Conservation (phyloP, 495 filamentous ascomycete genomes). For the Hypoxylon subgilvum region DNA sequence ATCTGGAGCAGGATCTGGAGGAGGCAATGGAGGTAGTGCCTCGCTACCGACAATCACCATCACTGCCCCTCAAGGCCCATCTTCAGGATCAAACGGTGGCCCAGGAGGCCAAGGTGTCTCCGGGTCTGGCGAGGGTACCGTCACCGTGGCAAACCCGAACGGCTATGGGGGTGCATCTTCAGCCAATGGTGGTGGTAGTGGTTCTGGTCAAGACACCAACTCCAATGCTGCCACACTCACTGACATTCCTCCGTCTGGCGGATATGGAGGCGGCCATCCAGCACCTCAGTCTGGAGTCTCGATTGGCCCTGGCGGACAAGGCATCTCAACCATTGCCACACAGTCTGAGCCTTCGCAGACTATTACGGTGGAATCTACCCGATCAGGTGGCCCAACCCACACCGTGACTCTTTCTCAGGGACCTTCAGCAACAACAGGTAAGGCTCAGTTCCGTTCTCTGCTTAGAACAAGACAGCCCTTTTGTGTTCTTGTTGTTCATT, state of each 20-base stretch:
- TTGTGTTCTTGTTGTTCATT: background rate
- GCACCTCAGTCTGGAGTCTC: constrained; percentile 23
- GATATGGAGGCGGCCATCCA: constrained; percentile 28
- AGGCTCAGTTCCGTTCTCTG: background rate
- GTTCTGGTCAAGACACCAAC: constrained; percentile 9
- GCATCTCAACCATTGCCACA: background rate
- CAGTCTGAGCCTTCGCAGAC: constrained; percentile 2
- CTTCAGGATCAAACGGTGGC: constrained; percentile 17
- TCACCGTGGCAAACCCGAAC: constrained; percentile 19
- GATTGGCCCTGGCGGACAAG: constrained; percentile 10
- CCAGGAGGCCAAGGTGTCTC: constrained; percentile 29
- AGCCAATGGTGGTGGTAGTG: constrained; percentile 6
- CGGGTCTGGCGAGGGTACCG: constrained; percentile 8
- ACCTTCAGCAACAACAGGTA: constrained; percentile 17
- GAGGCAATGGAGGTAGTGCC: constrained; percentile 14
- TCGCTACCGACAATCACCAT: constrained; percentile 23
- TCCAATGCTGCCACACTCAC: constrained; percentile 8
- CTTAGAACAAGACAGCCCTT: background rate
- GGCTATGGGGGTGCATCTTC: constrained; percentile 23
- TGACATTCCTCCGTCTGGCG: constrained; percentile 22
- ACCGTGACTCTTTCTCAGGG: constrained; percentile 22
- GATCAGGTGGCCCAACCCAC: constrained; percentile 14
- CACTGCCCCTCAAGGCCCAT: constrained; percentile 15
- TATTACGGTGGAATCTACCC: constrained; percentile 13
- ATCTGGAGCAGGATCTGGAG: background rate